Percentiles rank a stretch among this genome's conserved stretches.
These are phyloP conservation scores for Paramecium bursaria DNA, from an alignment of 73 alveolate genomes.

Conservation along the genomic window DNA sequence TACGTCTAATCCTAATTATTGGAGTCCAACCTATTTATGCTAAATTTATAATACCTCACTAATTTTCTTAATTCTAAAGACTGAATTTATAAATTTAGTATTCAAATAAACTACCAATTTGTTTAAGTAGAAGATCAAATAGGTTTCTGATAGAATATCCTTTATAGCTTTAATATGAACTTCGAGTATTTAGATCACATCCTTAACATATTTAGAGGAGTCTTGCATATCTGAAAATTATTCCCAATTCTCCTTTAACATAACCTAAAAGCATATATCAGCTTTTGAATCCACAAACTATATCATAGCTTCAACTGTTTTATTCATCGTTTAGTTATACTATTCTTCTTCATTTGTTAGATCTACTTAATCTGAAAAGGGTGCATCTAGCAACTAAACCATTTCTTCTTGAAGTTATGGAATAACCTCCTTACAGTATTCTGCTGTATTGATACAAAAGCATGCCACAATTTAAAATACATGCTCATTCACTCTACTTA, in stretches of 20 bases:
- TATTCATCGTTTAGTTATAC: slow-evolving; percentile 49
- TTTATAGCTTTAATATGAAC: slow-evolving; percentile 34
- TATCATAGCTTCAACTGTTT: slow-evolving; percentile 3
- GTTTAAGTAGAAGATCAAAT: slow-evolving; percentile 58
- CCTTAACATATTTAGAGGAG: slow-evolving; percentile 45
- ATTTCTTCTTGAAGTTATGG: slow-evolving; percentile 52
- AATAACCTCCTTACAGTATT: slow-evolving; percentile 58
- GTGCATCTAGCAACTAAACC: slow-evolving; percentile 38
- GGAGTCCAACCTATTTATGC: slow-evolving; percentile 41
- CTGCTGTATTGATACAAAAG: slow-evolving; percentile 58
- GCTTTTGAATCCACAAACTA: slow-evolving; percentile 29
- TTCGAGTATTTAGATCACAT: not conserved
- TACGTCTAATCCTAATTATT: slow-evolving; percentile 59
- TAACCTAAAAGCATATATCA: slow-evolving; percentile 17
- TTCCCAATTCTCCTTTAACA: slow-evolving; percentile 60
- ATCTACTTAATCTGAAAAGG: slow-evolving; percentile 60
- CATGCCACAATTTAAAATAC: slow-evolving; percentile 14
- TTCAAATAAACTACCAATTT: slow-evolving; percentile 50
- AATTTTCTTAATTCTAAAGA: slow-evolving; percentile 40
- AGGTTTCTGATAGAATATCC: slow-evolving; percentile 44
- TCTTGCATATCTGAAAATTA: slow-evolving; percentile 40
- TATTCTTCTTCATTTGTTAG: slow-evolving; percentile 56
- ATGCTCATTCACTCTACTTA: slow-evolving; percentile 32
- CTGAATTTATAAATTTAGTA: slow-evolving; percentile 61
- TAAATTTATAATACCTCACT: slow-evolving; percentile 36